Conservation (phyloP, 148 eudicot species). For the Cornus suecica region DNA sequence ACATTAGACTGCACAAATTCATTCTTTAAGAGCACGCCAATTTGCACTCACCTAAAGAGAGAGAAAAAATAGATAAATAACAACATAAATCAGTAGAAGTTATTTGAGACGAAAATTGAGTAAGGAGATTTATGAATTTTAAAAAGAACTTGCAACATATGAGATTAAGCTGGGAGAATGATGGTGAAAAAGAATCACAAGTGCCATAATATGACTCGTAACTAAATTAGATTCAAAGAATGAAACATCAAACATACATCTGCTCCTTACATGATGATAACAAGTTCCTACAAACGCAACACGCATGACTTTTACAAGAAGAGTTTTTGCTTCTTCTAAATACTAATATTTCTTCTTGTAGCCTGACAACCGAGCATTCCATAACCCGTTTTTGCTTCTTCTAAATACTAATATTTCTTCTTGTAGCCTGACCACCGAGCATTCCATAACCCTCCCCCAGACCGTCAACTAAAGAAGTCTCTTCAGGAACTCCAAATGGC, state of each 20-base stretch:
- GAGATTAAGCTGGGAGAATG: too few relatives aligned
- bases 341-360: too few relatives aligned
- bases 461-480: conserved; percentile 94
- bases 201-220: conserved; percentile 10
- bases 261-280: conserved; percentile 85
- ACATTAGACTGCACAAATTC: too few relatives aligned
- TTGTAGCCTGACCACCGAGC: too few relatives aligned
- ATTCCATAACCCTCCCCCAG: too few relatives aligned
- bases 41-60: background rate
- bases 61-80: background rate
- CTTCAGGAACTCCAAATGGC: conserved; percentile 98
- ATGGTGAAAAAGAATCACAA: background rate
- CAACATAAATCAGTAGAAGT: background rate
- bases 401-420: too few relatives aligned
- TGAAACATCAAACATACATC: conserved; percentile 57
- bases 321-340: too few relatives aligned
- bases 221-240: background rate
- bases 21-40: too few relatives aligned
- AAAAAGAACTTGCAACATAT: background rate
- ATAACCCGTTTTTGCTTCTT: too few relatives aligned
- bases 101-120: background rate
- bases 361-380: too few relatives aligned
- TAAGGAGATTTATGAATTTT: background rate
- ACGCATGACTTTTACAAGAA: conserved; percentile 66
- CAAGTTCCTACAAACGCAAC: conserved; percentile 68